Evolutionary conservation across 257 asterid species (phyloP), one percentile per base, ranked within the genome.

Genomic region (Hygrophila difformis): DNA sequence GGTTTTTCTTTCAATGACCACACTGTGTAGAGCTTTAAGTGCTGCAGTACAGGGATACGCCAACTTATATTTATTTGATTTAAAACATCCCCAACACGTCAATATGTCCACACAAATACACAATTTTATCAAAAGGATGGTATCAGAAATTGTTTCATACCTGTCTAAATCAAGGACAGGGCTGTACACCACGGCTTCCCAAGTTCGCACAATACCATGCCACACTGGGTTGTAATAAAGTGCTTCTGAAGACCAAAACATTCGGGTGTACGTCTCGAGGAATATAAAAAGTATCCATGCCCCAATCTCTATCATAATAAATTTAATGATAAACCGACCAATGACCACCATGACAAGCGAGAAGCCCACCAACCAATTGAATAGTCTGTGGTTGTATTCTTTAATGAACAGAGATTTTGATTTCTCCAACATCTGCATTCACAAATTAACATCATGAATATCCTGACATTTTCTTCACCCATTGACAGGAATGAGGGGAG

Each of bases 161-260:
- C 98, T 79, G 92, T 91, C 96, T 67, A 91, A 69, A 65, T 91
- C 98, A 53, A 91, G 93, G 46, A 86, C 37, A 40, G 96, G 94
- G 70, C 94, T 85, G 77, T 91, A 91, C 12, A 91, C 98, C 16
- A 86, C 67, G 18, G 88, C 53, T 69, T 91, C 98, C 98, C 96
- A 91, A 22, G 94, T 72, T 26, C 75, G 64, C 19, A 91, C 94
- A 45, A 91, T 82, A 21, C 58, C 70, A 51, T 91, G 83, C 98
- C 98, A 91, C 8, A 82, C 78, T 2, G 98, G 92, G 56, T 91
- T 91, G 88, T 85, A 82, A 71, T 91, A 91, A 45, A 91, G 96
- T 40, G 96, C 78, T 65, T 91, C 96, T 8, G 94, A 92, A 2
- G 98, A 71, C 98, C 94, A 91, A 61, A 91, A 86, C 98, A 91